phyloP scores from a whole-genome alignment of 148 eudicot genomes.

The Vaccinium vitisidaea region DNA sequence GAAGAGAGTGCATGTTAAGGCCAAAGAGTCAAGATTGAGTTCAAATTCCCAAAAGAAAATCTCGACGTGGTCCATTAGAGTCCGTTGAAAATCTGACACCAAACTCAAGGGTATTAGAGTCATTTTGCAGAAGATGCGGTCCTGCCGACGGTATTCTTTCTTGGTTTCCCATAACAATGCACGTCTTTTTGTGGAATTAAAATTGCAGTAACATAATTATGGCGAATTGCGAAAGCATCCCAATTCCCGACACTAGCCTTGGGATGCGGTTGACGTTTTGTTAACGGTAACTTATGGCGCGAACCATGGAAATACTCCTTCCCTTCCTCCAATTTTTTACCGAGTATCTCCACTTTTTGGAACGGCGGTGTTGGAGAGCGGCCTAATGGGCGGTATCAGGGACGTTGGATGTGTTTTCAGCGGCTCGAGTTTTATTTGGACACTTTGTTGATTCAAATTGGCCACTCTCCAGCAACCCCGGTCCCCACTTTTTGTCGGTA shows the following conservation, averaged over 20 bases:
- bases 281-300: neutral
- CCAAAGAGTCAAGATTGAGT: neutral
- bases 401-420: too few relatives aligned
- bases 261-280: neutral
- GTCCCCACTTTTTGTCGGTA: too few relatives aligned
- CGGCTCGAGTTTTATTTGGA: too few relatives aligned
- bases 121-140: neutral
- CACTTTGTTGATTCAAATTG: too few relatives aligned
- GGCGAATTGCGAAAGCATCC: conserved; percentile 6
- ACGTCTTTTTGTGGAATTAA: neutral
- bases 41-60: neutral
- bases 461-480: too few relatives aligned
- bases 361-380: too few relatives aligned
- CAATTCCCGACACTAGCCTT: neutral
- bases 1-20: neutral
- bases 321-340: too few relatives aligned
- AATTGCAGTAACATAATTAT: too few relatives aligned
- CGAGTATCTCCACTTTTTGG: too few relatives aligned
- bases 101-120: neutral
- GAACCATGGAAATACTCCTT: too few relatives aligned
- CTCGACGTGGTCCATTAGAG: neutral
- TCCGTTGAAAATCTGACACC: neutral
- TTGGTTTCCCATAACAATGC: neutral
- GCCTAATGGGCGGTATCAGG: too few relatives aligned
- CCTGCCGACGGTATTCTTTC: neutral